Evolutionary conservation across 495 filamentous ascomycete species (phyloP).

Genomic region (Xylaria grammica): DNA sequence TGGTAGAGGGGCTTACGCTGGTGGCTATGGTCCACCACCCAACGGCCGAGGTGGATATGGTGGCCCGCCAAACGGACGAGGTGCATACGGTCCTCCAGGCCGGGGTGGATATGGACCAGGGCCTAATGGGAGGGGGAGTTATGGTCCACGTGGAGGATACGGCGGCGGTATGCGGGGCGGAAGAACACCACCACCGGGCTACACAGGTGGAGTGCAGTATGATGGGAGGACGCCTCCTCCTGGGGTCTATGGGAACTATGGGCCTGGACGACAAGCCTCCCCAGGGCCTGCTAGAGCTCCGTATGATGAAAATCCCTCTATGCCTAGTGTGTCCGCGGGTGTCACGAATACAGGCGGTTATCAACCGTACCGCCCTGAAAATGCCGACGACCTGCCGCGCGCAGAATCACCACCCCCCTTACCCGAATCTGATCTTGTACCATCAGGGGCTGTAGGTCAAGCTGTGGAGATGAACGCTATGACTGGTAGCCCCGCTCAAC

Average conservation of each 20-base stretch:
- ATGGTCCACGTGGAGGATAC: slow-evolving; percentile 60
- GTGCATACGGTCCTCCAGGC: slow-evolving; percentile 47
- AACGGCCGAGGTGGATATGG: slow-evolving; percentile 52
- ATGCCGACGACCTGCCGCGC: slow-evolving; percentile 46
- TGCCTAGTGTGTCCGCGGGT: slow-evolving; percentile 34
- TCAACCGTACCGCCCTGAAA: slow-evolving; percentile 48
- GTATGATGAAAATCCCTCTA: slow-evolving; percentile 41
- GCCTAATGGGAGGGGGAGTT: slow-evolving; percentile 23
- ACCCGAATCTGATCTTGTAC: slow-evolving; percentile 54
- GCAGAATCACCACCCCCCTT: slow-evolving; percentile 70
- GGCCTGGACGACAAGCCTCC: slow-evolving; percentile 39
- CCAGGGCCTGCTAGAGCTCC: slow-evolving; percentile 43
- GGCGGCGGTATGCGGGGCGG: slow-evolving; percentile 59
- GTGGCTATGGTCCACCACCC: slow-evolving; percentile 37
- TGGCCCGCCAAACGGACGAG: slow-evolving; percentile 32
- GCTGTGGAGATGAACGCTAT: slow-evolving; percentile 83
- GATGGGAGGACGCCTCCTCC: slow-evolving; percentile 55
- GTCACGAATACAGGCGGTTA: slow-evolving; percentile 37
- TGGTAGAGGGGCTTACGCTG: slow-evolving; percentile 58
- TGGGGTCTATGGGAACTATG: slow-evolving; percentile 44
- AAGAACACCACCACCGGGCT: slow-evolving; percentile 60
- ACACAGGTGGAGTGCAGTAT: slow-evolving; percentile 48
- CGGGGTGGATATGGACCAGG: slow-evolving; percentile 47
- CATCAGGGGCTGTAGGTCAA: slow-evolving; percentile 60
- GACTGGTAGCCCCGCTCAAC: slow-evolving; percentile 56